phyloP scores from a whole-genome alignment of 306 rosid species.

The Cyclanthera cordifolia region DNA sequence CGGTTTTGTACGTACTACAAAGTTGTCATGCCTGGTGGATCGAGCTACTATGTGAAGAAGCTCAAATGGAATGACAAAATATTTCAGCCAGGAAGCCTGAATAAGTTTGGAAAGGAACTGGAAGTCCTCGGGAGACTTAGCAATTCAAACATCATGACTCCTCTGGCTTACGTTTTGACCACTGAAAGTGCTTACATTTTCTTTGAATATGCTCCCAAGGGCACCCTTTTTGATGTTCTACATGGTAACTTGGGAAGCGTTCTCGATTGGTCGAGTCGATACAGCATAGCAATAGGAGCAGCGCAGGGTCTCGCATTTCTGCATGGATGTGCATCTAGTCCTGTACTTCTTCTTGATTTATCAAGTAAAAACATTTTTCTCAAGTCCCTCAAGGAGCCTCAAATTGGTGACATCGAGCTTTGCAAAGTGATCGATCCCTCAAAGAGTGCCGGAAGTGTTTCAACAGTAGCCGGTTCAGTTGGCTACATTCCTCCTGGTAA shows the following conservation, averaged over 20 bases:
- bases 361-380: conserved; percentile 71
- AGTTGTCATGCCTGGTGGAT: conserved; percentile 62
- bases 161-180: conserved; percentile 62
- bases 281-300: conserved; percentile 75
- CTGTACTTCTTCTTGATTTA: conserved; percentile 69
- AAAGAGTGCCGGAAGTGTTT: conserved; percentile 73
- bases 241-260: conserved; percentile 37
- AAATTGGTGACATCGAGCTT: conserved; percentile 82
- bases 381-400: conserved; percentile 87
- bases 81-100: conserved; percentile 45
- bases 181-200: conserved; percentile 50
- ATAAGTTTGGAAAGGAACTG: conserved; percentile 43
- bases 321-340: conserved; percentile 56
- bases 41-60: conserved; percentile 66
- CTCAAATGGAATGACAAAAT: conserved; percentile 71
- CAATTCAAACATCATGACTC: conserved; percentile 89
- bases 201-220: conserved; percentile 58
- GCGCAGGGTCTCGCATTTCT: conserved; percentile 92
- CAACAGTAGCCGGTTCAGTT: conserved; percentile 78
- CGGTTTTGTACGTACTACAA: conserved; percentile 74
- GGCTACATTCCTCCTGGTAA: conserved; percentile 97
- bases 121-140: conserved; percentile 56
- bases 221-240: conserved; percentile 60
- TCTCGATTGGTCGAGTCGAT: conserved; percentile 82
- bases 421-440: conserved; percentile 75